Evolutionary conservation across 75 land plant species (phyloP), one percentile per base, ranked within the genome.

Genomic region (Pinus albicaulis): DNA sequence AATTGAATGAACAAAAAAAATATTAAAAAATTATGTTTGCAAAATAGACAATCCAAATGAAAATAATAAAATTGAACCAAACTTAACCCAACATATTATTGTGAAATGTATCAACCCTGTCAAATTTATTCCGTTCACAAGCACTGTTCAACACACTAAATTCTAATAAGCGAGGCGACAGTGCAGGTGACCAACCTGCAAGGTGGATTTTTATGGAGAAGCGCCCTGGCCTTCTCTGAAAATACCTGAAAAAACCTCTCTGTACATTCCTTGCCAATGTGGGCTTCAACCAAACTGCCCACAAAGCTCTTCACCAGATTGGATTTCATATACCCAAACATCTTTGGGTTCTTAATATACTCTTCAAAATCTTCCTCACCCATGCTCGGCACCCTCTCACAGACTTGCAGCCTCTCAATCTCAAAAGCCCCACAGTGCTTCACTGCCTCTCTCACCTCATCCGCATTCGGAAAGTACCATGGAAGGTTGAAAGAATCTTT

Each of bases 401-500:
- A 31, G 8, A 73, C 56, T 44, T 73, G 22, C 20, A 73, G 7
- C 8, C 57, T 52, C 28, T 73, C 57, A 7, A 73, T 73, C 16
- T 73, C 58, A 52, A 73, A 52, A 24, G 12, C 34, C 2, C 34
- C 34, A 53, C 57, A 14, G 7, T 73, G 16, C 20, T 73, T 36
- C 2, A 16, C 74, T 53, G 74, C 74, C 22, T 14, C 59, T 53
- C 74, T 73, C 56, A 73, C 17, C 59, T 73, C 74, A 23, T 17
- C 44, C 7, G 74, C 57, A 56, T 56, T 52, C 44, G 58, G 74
- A 55, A 53, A 73, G 8, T 52, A 73, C 74, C 56, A 53, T 53
- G 74, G 74, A 22, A 73, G 58, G 34, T 73, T 73, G 58, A 73
- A 53, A 14, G 57, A 23, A 57, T 73, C 74, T 25, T 26, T 73